Conservation (phyloP, 2,329 filamentous ascomycete species). For the Scytalidium sp. region DNA sequence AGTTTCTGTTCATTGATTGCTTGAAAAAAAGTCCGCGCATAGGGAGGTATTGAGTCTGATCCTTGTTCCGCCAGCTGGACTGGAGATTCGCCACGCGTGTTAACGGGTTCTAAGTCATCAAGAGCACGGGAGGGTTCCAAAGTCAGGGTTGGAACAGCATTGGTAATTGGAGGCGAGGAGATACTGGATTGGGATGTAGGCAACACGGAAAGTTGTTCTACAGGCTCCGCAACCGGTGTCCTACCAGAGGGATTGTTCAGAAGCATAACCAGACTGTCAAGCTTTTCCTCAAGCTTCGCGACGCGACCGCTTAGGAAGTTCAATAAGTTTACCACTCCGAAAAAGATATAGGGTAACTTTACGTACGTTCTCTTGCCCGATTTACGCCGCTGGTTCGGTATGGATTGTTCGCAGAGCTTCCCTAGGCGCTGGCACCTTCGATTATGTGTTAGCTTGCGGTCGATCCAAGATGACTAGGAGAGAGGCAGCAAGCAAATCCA, state of each 20-base stretch:
- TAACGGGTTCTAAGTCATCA: neutral
- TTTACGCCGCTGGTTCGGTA: neutral
- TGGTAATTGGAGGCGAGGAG: neutral
- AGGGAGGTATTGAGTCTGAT: neutral
- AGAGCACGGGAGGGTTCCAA: neutral
- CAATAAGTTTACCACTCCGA: neutral
- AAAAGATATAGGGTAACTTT: neutral
- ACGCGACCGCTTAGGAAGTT: neutral
- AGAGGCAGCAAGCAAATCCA: neutral
- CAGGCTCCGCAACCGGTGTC: neutral
- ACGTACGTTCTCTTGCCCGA: neutral
- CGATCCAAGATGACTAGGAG: neutral
- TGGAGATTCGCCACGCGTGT: neutral
- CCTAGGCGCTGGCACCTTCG: neutral
- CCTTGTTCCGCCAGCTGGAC: conserved; percentile 1
- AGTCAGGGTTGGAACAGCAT: neutral
- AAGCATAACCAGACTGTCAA: neutral
- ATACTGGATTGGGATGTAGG: neutral
- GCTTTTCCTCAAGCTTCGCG: neutral
- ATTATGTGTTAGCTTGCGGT: neutral
- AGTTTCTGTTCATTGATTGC: neutral
- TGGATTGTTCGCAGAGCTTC: neutral
- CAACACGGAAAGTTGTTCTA: neutral
- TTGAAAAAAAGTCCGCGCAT: neutral
- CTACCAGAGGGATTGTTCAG: neutral